phyloP scores from a whole-genome alignment of 495 filamentous ascomycete species.

The Penicillium herquei region DNA sequence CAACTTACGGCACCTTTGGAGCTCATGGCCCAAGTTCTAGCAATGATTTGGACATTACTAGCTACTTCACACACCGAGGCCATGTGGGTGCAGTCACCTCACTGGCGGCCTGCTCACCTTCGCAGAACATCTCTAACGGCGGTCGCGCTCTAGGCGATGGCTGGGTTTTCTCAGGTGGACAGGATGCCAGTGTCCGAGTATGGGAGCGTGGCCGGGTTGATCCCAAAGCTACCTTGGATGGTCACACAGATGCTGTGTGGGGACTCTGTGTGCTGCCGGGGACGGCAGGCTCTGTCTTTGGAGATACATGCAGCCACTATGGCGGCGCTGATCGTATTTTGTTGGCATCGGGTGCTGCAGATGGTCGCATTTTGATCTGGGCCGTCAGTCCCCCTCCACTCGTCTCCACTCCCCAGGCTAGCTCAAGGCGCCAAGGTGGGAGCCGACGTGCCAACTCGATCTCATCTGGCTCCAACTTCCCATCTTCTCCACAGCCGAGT shows the following conservation, averaged over 20 bases:
- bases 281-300: conserved; percentile 73
- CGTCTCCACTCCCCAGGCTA: conserved; percentile 72
- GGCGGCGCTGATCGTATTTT: conserved; percentile 81
- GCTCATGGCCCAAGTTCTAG: conserved; percentile 48
- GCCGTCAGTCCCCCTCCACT: conserved; percentile 90
- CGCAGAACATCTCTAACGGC: conserved; percentile 82
- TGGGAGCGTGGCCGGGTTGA: conserved; percentile 95
- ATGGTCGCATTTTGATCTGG: conserved; percentile 92
- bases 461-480: conserved; percentile 86
- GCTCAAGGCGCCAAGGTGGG: conserved; percentile 64
- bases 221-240: conserved; percentile 91
- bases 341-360: conserved; percentile 87
- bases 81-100: conserved; percentile 88
- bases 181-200: conserved; percentile 87
- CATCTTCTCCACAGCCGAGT: conserved; percentile 84
- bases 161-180: conserved; percentile 97
- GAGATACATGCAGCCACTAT: conserved; percentile 61
- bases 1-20: conserved; percentile 62
- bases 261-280: conserved; percentile 91
- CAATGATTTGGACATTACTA: conserved; percentile 84
- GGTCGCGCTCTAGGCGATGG: conserved; percentile 84
- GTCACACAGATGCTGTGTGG: conserved; percentile 95
- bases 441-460: conserved; percentile 85
- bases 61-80: conserved; percentile 92
- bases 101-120: conserved; percentile 79